Evolutionary conservation across 306 rosid species (phyloP).

Genomic region (Phaseolus lunatus): DNA sequence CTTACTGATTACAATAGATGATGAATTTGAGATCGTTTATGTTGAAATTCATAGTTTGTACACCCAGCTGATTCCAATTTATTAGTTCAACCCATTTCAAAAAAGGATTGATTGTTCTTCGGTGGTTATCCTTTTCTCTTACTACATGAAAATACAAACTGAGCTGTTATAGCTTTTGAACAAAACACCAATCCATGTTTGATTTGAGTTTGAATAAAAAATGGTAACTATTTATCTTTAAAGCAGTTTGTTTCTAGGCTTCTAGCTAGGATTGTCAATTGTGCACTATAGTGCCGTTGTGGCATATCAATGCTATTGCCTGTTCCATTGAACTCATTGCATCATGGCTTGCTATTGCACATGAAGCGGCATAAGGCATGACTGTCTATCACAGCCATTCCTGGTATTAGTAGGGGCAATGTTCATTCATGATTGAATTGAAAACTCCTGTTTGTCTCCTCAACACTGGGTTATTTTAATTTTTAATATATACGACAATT

Average conservation of each 20-base stretch:
- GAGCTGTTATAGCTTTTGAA: background rate
- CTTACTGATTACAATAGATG: background rate
- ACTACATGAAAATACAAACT: background rate
- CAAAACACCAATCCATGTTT: background rate
- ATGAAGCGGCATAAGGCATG: too few relatives aligned
- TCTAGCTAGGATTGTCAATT: background rate
- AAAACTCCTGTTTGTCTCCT: background rate
- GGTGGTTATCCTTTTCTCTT: background rate
- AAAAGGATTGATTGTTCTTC: background rate
- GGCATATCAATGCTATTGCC: background rate
- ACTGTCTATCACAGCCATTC: too few relatives aligned
- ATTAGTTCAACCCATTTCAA: background rate
- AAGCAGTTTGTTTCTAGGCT: background rate
- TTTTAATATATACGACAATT: background rate
- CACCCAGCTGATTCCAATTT: too few relatives aligned
- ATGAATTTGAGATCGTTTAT: slow-evolving; percentile 8
- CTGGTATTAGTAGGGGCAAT: too few relatives aligned
- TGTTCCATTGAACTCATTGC: background rate
- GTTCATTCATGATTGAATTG: background rate
- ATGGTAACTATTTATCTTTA: background rate
- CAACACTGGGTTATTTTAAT: background rate
- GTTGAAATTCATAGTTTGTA: slow-evolving; percentile 2
- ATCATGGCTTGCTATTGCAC: background rate
- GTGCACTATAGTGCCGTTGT: background rate
- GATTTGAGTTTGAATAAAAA: background rate